Percentiles rank a stretch among this genome's conserved stretches.
Conservation (phyloP, 2,329 filamentous ascomycete species). For the Orbilia brochopaga region DNA sequence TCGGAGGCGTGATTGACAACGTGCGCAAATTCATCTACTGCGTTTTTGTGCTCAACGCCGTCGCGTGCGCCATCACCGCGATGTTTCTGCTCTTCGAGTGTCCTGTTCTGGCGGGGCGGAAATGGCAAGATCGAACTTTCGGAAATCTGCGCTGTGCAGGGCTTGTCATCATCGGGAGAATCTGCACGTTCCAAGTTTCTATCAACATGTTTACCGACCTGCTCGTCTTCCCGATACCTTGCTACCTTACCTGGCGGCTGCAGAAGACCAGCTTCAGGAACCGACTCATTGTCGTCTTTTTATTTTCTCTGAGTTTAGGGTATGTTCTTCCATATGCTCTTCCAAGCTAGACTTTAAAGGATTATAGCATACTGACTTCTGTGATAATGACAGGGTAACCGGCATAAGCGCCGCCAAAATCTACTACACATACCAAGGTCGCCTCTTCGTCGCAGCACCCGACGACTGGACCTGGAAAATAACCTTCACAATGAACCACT, state of each 20-base stretch:
- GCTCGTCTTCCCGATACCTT: conserved; percentile 59
- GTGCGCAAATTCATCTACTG: conserved; percentile 58
- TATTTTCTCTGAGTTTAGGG: conserved; percentile 59
- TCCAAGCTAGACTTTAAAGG: neutral
- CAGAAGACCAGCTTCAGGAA: conserved; percentile 58
- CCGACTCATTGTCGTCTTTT: conserved; percentile 57
- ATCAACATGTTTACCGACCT: conserved; percentile 59
- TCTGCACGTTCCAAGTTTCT: conserved; percentile 59
- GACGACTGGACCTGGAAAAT: conserved; percentile 60
- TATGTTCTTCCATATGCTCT: conserved; percentile 53
- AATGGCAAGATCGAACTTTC: conserved; percentile 58
- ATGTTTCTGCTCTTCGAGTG: conserved; percentile 58
- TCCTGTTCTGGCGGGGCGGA: conserved; percentile 58
- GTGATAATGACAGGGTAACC: conserved; percentile 56
- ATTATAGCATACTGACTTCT: conserved; percentile 8
- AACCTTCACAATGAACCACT: conserved; percentile 59
- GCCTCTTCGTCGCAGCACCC: conserved; percentile 57
- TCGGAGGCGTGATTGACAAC: conserved; percentile 58
- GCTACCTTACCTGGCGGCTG: conserved; percentile 59
- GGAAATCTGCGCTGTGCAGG: conserved; percentile 58
- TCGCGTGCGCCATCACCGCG: conserved; percentile 57
- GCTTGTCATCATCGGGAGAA: conserved; percentile 57
- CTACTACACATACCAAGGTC: conserved; percentile 58
- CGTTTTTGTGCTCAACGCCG: conserved; percentile 57
- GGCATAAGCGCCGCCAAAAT: conserved; percentile 59